These are phyloP conservation scores for Cicer chorassanicum DNA, from an alignment of 306 rosid species.

Conservation along the genomic window DNA sequence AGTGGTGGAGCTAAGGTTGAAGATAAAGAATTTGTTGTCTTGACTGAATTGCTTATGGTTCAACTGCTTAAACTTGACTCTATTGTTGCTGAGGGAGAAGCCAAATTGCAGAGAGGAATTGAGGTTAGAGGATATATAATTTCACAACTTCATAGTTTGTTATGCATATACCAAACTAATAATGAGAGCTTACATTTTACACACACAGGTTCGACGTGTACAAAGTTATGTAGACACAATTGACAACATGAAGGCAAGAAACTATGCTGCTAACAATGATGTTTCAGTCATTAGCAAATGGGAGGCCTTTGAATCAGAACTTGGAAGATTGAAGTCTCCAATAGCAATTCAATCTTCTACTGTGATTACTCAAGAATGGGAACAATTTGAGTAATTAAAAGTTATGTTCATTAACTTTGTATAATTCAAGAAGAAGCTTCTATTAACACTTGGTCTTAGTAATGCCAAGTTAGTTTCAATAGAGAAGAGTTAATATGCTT, in stretches of 20 bases:
- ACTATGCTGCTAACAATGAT: slow-evolving; percentile 40
- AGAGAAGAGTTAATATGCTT: slow-evolving; percentile 1
- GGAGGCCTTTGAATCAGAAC: slow-evolving; percentile 66
- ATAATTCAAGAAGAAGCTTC: slow-evolving; percentile 8
- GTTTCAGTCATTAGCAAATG: slow-evolving; percentile 54
- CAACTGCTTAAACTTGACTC: slow-evolving; percentile 74
- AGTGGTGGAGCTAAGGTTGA: slow-evolving; percentile 50
- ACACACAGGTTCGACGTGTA: slow-evolving; percentile 66
- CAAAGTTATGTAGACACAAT: slow-evolving; percentile 64
- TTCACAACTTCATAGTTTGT: too few relatives aligned
- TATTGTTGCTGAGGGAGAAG: slow-evolving; percentile 66
- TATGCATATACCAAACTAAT: not conserved
- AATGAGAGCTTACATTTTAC: not conserved
- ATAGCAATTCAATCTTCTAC: slow-evolving; percentile 35
- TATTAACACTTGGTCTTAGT: too few relatives aligned
- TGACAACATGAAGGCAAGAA: slow-evolving; percentile 66
- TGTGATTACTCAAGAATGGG: slow-evolving; percentile 49
- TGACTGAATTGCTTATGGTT: slow-evolving; percentile 70
- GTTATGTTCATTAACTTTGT: too few relatives aligned
- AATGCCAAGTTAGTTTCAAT: slow-evolving; percentile 13
- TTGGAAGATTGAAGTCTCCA: slow-evolving; percentile 39
- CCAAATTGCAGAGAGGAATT: slow-evolving; percentile 60
- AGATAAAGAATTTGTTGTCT: slow-evolving; percentile 54
- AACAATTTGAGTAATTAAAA: slow-evolving; percentile 32
- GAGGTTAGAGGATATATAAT: slow-evolving; percentile 53